phyloP scores from a whole-genome alignment of 192 early-diverging fungal genomes.

The Backusella circina region DNA sequence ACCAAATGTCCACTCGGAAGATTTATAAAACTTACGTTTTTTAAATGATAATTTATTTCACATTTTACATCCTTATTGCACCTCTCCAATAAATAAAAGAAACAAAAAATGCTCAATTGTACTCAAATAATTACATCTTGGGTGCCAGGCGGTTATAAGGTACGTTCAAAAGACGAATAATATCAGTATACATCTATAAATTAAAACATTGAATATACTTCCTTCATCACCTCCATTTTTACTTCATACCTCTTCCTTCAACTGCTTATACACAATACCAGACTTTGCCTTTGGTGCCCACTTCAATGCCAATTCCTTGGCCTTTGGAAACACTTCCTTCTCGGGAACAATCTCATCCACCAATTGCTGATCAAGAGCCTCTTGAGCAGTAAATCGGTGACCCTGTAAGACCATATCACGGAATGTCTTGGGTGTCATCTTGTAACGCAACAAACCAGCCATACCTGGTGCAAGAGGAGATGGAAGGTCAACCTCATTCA shows the following conservation, averaged over 20 bases:
- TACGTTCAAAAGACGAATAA: conserved; percentile 2
- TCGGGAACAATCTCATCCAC: conserved; percentile 56
- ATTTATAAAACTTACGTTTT: too few relatives aligned
- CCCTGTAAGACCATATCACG: conserved; percentile 63
- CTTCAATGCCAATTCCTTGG: conserved; percentile 49
- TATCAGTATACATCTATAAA: conserved; percentile 32
- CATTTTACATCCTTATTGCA: too few relatives aligned
- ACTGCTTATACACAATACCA: conserved; percentile 46
- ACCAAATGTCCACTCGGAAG: too few relatives aligned
- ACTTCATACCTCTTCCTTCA: conserved; percentile 59
- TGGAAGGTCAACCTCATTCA: conserved; percentile 77
- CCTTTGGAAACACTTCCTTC: conserved; percentile 46
- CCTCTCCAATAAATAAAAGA: too few relatives aligned
- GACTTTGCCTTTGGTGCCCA: conserved; percentile 56
- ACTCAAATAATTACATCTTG: conserved; percentile 15
- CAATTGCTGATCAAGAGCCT: conserved; percentile 55
- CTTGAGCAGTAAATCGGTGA: conserved; percentile 55
- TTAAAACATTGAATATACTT: background rate
- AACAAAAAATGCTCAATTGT: too few relatives aligned
- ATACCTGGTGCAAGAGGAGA: conserved; percentile 65
- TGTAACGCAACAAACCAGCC: conserved; percentile 63
- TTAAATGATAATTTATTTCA: too few relatives aligned
- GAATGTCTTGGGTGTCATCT: conserved; percentile 54
- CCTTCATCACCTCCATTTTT: background rate
- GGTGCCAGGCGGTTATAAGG: conserved; percentile 31